Conservation (phyloP, 768 basidiomycete species). For the Naganishia kalamii region DNA sequence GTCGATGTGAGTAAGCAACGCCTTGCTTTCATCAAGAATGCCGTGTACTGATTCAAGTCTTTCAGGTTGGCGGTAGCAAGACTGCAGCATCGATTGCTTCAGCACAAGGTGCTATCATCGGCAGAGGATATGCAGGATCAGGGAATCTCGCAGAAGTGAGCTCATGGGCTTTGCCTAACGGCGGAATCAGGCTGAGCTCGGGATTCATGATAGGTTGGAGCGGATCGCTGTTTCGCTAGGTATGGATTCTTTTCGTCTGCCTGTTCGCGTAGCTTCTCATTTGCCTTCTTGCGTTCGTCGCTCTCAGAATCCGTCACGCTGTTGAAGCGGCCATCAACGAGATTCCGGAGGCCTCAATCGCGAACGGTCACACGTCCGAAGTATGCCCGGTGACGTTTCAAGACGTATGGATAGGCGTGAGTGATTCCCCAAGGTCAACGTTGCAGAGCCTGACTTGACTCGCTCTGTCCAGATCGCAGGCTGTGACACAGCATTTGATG, state of each 20-base stretch:
- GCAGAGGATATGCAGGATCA: slow-evolving; percentile 65
- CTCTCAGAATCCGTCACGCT: background rate
- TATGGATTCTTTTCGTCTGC: background rate
- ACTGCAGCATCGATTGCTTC: slow-evolving; percentile 68
- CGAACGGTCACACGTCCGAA: background rate
- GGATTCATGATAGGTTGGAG: background rate
- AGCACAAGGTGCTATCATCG: slow-evolving; percentile 57
- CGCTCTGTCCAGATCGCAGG: slow-evolving; percentile 49
- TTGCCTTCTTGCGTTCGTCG: background rate
- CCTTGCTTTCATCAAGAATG: background rate
- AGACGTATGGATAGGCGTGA: slow-evolving; percentile 74
- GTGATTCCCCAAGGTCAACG: background rate
- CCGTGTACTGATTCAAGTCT: background rate
- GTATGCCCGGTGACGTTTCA: slow-evolving; percentile 47
- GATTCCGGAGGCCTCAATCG: too few species aligned
- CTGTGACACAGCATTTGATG: slow-evolving; percentile 65
- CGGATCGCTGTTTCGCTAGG: background rate
- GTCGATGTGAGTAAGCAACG: slow-evolving; percentile 19
- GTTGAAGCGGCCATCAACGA: background rate
- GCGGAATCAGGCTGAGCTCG: background rate
- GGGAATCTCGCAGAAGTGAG: slow-evolving; percentile 81
- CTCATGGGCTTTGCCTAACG: slow-evolving; percentile 37
- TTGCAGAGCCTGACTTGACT: background rate
- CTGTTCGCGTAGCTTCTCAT: background rate
- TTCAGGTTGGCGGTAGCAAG: slow-evolving; percentile 66